These are phyloP conservation scores for Phytophthora hybrid DNA, from an alignment of 352 stramenopile genomes.

Conservation along the genomic window DNA sequence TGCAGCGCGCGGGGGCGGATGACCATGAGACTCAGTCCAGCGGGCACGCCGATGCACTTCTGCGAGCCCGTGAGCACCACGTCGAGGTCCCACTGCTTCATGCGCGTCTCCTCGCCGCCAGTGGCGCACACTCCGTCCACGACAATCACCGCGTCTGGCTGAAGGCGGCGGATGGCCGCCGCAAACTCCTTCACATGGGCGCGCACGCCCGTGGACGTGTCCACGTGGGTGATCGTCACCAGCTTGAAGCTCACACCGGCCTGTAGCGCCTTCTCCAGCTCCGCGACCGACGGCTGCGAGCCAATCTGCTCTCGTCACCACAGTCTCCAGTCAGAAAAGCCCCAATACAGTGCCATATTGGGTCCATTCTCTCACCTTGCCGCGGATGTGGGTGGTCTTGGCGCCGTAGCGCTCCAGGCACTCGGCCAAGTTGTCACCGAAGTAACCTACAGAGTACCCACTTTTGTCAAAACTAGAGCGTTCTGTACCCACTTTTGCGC, in stretches of 20 bases:
- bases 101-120: conserved; percentile 77
- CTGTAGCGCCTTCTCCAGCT: conserved; percentile 55
- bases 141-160: conserved; percentile 70
- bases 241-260: conserved; percentile 61
- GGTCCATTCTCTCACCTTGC: conserved; percentile 34
- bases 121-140: conserved; percentile 79
- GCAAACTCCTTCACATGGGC: conserved; percentile 69
- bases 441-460: conserved; percentile 55
- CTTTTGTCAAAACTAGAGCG: background rate
- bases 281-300: conserved; percentile 55
- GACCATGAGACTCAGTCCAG: conserved; percentile 70
- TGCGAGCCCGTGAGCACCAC: conserved; percentile 83
- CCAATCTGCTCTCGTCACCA: conserved; percentile 47
- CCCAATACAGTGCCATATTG: no score
- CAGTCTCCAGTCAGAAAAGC: background rate
- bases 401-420: conserved; percentile 78
- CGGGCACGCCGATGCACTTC: conserved; percentile 80
- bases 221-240: conserved; percentile 82
- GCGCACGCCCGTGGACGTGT: conserved; percentile 80
- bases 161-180: conserved; percentile 58
- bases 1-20: conserved; percentile 75
- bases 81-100: conserved; percentile 85
- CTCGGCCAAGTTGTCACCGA: conserved; percentile 75
- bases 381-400: conserved; percentile 65
- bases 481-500: background rate